Evolutionary conservation across 805 yeast species (phyloP).

Genomic region (Ogataea nitratoaversa): DNA sequence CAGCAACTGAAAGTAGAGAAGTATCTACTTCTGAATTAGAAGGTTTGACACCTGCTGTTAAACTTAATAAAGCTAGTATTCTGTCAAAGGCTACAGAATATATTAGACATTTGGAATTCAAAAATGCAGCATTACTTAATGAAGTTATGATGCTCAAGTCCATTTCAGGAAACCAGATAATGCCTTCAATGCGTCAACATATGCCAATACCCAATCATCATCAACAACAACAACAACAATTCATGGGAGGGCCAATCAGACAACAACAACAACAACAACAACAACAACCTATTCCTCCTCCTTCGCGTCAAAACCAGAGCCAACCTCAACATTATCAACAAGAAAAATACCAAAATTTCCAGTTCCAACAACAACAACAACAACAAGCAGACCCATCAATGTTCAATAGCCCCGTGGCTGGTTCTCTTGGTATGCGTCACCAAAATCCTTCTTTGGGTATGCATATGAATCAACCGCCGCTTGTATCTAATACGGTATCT

Average conservation of each 20-base stretch:
- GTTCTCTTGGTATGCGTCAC: neutral
- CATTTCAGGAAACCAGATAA: constrained; percentile 12
- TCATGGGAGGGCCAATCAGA: neutral
- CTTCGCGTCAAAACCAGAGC: no score
- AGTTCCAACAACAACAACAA: no score
- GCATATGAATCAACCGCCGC: neutral
- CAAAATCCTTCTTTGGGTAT: neutral
- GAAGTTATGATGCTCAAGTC: constrained; percentile 49
- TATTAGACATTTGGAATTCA: constrained; percentile 63
- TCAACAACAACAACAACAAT: constrained; percentile 1
- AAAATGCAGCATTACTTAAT: constrained; percentile 45
- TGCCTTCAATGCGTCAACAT: constrained; percentile 10
- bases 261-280: constrained; percentile 2
- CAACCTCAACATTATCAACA: no score
- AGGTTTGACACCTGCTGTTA: constrained; percentile 71
- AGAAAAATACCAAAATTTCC: no score
- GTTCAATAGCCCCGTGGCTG: neutral
- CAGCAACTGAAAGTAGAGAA: constrained; percentile 41
- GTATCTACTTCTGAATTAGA: constrained; percentile 48
- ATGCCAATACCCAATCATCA: constrained; percentile 1
- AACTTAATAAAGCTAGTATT: constrained; percentile 74
- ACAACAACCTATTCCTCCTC: neutral
- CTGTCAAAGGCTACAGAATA: constrained; percentile 77
- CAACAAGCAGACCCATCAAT: neutral
- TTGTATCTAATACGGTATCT: neutral